phyloP scores from a whole-genome alignment of 2,329 filamentous ascomycete genomes.

The Verticillium zaregamsianum region DNA sequence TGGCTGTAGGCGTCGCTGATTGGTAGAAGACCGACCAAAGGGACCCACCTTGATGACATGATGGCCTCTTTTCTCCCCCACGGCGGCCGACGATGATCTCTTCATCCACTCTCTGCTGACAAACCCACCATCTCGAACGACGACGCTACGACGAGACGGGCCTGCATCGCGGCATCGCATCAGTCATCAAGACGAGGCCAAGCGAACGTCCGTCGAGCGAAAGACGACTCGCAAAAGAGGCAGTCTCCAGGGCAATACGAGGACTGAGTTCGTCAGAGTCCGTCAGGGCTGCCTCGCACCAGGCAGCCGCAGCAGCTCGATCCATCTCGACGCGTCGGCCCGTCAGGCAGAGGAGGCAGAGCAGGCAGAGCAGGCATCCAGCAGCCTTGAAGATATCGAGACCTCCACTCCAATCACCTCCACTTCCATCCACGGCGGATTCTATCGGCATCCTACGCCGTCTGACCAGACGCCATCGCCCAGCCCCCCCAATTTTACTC shows the following conservation, averaged over 20 bases:
- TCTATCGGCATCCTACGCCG: background rate
- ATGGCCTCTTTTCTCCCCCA: background rate
- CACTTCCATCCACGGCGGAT: no score
- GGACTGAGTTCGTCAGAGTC: no score
- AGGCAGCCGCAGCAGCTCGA: no score
- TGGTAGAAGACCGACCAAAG: background rate
- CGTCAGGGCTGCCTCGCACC: no score
- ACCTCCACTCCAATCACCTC: background rate
- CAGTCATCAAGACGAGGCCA: background rate
- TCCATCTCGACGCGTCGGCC: no score
- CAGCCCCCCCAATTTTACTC: background rate
- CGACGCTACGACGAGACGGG: background rate
- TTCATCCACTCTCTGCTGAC: background rate
- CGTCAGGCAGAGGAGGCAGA: no score
- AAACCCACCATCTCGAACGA: background rate
- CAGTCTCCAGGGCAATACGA: no score
- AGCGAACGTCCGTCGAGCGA: no score
- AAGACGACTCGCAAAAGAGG: no score
- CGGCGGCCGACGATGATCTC: background rate
- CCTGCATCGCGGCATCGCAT: background rate
- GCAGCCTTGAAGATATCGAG: background rate
- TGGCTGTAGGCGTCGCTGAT: background rate
- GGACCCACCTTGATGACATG: background rate
- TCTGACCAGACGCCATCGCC: background rate
- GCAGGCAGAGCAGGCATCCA: no score